phyloP scores from a whole-genome alignment of 306 rosid genomes.

The Herpetospermum pedunculosum region DNA sequence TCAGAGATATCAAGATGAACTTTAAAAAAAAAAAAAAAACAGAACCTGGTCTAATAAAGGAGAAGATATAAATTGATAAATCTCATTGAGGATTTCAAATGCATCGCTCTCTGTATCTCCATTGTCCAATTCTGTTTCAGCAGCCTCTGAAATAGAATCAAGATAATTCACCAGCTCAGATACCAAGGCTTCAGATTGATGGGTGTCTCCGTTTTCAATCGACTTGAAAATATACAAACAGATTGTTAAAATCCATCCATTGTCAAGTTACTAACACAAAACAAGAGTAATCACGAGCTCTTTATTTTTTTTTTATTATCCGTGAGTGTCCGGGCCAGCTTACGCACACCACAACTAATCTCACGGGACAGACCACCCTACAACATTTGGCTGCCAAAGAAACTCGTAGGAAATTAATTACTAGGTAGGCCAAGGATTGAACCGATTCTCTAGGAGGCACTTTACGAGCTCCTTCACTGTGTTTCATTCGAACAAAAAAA shows the following conservation, averaged over 20 bases:
- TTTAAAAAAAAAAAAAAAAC: neutral
- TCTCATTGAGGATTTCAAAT: constrained; percentile 35
- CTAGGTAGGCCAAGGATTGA: too few relatives aligned
- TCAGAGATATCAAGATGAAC: neutral
- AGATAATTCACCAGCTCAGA: constrained; percentile 43
- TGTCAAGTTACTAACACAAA: neutral
- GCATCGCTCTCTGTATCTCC: constrained; percentile 28
- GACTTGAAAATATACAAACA: constrained; percentile 23
- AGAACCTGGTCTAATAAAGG: constrained; percentile 49
- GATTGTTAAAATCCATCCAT: neutral
- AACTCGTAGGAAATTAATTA: too few relatives aligned
- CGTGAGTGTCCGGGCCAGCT: too few relatives aligned
- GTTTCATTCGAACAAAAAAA: neutral
- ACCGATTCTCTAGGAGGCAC: too few relatives aligned
- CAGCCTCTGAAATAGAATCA: constrained; percentile 37
- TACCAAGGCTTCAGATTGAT: constrained; percentile 24
- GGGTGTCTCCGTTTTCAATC: constrained; percentile 30
- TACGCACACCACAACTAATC: too few relatives aligned
- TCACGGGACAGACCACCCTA: too few relatives aligned
- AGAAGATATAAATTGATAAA: constrained; percentile 38
- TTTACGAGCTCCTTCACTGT: neutral
- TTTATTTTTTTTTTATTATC: too few relatives aligned
- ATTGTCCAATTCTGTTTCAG: constrained; percentile 32
- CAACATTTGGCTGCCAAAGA: too few relatives aligned
- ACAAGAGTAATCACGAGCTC: neutral